phyloP scores from a whole-genome alignment of 345 rosid species.

The Syzygium jambos region DNA sequence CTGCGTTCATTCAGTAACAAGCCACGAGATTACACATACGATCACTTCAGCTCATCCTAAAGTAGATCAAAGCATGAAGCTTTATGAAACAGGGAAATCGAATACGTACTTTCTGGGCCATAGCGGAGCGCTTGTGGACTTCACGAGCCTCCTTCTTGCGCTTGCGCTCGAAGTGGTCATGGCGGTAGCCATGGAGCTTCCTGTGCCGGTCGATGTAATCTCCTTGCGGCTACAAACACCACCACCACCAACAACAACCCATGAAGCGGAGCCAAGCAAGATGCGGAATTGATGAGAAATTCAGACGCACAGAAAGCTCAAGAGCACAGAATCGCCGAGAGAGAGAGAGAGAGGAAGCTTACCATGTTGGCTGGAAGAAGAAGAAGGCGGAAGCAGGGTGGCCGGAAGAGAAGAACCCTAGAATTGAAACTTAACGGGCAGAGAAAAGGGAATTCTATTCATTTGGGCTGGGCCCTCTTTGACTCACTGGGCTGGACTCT shows the following conservation, averaged over 20 bases:
- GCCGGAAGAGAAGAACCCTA: background rate
- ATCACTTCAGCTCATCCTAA: background rate
- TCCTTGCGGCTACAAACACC: slow-evolving; percentile 70
- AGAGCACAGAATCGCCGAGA: background rate
- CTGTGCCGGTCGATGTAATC: slow-evolving; percentile 76
- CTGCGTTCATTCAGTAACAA: slow-evolving; percentile 9
- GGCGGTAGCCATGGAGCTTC: slow-evolving; percentile 80
- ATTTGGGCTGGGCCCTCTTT: background rate
- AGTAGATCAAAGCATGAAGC: background rate
- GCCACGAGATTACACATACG: background rate
- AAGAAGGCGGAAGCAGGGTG: background rate
- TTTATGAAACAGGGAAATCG: background rate
- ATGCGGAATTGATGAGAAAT: background rate
- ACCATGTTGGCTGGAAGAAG: background rate
- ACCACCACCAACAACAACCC: background rate
- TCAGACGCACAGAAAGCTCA: background rate
- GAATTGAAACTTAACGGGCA: background rate
- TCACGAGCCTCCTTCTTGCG: slow-evolving; percentile 95
- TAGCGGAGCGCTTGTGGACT: slow-evolving; percentile 64
- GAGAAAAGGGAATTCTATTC: background rate
- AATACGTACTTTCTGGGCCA: slow-evolving; percentile 47
- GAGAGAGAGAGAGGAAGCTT: background rate
- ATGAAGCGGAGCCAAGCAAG: background rate
- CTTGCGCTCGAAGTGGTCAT: slow-evolving; percentile 69
- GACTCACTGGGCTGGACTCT: background rate